Evolutionary conservation across 495 filamentous ascomycete genomes (phyloP), one percentile per base, ranked within the genome.

Genomic region (Penicillium nucicola): DNA sequence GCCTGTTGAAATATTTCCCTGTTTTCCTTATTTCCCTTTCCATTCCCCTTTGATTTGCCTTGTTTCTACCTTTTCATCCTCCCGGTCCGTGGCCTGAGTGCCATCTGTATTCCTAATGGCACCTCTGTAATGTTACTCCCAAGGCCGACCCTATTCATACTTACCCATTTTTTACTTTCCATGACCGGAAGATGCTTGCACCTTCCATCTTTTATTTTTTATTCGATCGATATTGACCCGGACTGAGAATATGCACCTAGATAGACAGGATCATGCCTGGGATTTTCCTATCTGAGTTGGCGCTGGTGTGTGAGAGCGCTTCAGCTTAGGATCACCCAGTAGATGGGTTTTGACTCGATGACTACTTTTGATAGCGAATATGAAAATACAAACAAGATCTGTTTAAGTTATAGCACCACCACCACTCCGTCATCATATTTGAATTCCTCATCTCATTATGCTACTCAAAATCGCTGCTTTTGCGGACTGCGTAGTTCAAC

Each of bases 221-320:
- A 34, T 28, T 28, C 18, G 28, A 50, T 52, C 31, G 20, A 50
- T 32, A 46, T 44, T 39, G 52, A 41, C 42, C 43, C 49, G 19
- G 48, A 48, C 33, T 42, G 37, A 54, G 37, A 40, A 40, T 32
- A 12, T 48, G 45, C 45, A n/a, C n/a, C n/a, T n/a, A n/a, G n/a
- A n/a, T n/a, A n/a, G n/a, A n/a, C n/a, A n/a, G n/a, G n/a, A n/a
- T n/a, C n/a, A n/a, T n/a, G n/a, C n/a, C n/a, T n/a, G n/a, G n/a
- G n/a, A n/a, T n/a, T n/a, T n/a, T n/a, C n/a, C n/a, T n/a, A n/a
- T n/a, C n/a, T n/a, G n/a, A n/a, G n/a, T n/a, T n/a, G n/a, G n/a
- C n/a, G n/a, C n/a, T n/a, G n/a, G n/a, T n/a, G n/a, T n/a, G n/a
- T n/a, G n/a, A n/a, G n/a, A n/a, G n/a, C n/a, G n/a, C n/a, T n/a